Evolutionary conservation across 108 stramenopile species (phyloP).

Genomic region (Nannochloropsis gaditana): DNA sequence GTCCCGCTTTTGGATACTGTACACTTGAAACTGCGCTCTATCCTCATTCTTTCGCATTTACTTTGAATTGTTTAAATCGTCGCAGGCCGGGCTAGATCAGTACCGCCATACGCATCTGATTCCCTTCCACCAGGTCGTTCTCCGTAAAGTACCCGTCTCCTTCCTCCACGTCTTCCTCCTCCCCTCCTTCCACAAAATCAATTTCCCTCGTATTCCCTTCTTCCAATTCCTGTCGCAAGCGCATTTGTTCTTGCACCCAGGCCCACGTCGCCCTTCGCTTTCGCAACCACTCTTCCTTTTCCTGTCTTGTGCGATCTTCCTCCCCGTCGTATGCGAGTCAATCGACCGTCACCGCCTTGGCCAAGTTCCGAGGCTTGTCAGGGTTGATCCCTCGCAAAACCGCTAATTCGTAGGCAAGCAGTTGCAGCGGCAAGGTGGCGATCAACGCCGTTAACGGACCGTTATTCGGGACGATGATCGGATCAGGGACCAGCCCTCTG

Average conservation of each 20-base stretch:
- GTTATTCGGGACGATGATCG: conserved; percentile 89
- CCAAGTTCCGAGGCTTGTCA: conserved; percentile 95
- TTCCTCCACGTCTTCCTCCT: background rate
- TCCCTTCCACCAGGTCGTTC: background rate
- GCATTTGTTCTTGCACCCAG: conserved; percentile 13
- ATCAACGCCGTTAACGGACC: conserved; percentile 79
- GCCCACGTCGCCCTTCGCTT: background rate
- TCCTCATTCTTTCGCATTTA: background rate
- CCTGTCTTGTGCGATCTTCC: background rate
- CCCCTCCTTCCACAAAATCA: background rate
- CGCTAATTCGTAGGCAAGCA: conserved; percentile 96
- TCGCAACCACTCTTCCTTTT: background rate
- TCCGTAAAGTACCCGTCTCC: background rate
- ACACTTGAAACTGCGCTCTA: background rate
- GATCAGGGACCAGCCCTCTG: conserved; percentile 71
- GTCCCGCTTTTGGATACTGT: background rate
- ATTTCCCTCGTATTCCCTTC: background rate
- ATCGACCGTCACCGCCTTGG: conserved; percentile 99
- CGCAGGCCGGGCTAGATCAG: background rate
- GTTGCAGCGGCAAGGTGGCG: conserved; percentile 85
- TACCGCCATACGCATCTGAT: background rate
- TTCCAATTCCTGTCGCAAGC: background rate
- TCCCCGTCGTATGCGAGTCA: conserved; percentile 36
- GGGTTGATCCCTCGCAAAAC: conserved; percentile 89
- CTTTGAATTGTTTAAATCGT: background rate